Conservation (phyloP, 129 eudicot species). For the Glebionis coronaria region DNA sequence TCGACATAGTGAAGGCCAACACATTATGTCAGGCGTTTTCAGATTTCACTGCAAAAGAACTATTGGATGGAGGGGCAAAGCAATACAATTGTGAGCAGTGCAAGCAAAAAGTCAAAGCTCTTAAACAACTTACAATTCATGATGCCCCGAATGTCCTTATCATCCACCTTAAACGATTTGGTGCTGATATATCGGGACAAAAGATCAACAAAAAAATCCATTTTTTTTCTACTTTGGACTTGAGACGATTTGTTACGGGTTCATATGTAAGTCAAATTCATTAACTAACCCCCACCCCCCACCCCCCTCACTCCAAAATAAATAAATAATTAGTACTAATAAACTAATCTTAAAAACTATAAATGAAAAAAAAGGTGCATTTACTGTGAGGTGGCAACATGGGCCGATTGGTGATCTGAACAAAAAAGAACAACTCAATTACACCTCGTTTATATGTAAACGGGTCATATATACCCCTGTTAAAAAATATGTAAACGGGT, state of each 20-base stretch:
- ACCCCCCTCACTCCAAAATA: too few relatives aligned
- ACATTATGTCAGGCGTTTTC: background rate
- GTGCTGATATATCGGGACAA: constrained; percentile 52
- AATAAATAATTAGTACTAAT: background rate
- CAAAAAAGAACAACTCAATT: too few relatives aligned
- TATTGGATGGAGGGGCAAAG: constrained; percentile 9
- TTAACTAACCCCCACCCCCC: too few relatives aligned
- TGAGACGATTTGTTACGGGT: constrained; percentile 2
- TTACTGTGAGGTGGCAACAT: too few relatives aligned
- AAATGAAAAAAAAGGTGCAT: background rate
- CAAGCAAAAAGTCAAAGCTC: constrained; percentile 10
- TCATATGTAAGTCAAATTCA: constrained; percentile 6
- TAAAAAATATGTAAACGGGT: too few relatives aligned
- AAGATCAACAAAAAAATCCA: constrained; percentile 50
- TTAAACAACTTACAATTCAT: constrained; percentile 38
- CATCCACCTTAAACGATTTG: constrained; percentile 72
- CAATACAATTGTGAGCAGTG: constrained; percentile 1
- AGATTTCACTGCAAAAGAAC: constrained; percentile 4
- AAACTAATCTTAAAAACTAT: background rate
- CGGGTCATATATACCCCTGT: too few relatives aligned
- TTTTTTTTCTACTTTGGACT: background rate
- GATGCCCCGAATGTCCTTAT: constrained; percentile 64
- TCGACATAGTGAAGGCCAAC: background rate
- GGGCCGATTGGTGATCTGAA: too few relatives aligned
- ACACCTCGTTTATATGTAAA: too few relatives aligned